Percentiles rank a stretch among this genome's conserved stretches.
These are phyloP conservation scores for Lecanicillium sp. DNA, from an alignment of 2,329 filamentous ascomycete species.

Conservation along the genomic window DNA sequence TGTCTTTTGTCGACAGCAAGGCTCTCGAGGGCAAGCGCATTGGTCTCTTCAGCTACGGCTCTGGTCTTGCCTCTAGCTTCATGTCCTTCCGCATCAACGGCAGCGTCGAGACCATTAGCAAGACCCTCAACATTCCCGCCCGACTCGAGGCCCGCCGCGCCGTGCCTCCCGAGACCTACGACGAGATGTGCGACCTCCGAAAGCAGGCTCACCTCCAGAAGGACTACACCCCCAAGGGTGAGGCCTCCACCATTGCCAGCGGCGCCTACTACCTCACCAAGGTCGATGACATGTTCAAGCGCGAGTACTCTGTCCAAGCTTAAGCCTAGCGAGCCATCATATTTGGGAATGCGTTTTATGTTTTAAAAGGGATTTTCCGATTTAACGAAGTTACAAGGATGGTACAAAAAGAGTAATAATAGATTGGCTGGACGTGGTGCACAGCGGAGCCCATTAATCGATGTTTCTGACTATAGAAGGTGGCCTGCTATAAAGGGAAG, in stretches of 20 bases:
- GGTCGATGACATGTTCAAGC: slow-evolving; percentile 81
- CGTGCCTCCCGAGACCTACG: slow-evolving; percentile 65
- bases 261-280: slow-evolving; percentile 73
- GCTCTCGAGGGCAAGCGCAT: slow-evolving; percentile 63
- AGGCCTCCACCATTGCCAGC: slow-evolving; percentile 53
- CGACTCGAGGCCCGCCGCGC: slow-evolving; percentile 57
- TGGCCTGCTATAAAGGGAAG: no score
- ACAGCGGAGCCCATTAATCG: no score
- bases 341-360: no score
- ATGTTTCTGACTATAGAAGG: no score
- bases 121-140: slow-evolving; percentile 61
- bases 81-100: slow-evolving; percentile 66
- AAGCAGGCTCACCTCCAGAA: slow-evolving; percentile 80
- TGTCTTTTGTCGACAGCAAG: slow-evolving; percentile 55
- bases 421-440: no score
- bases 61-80: slow-evolving; percentile 64
- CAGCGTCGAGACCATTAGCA: slow-evolving; percentile 58
- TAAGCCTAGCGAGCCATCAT: no score
- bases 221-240: slow-evolving; percentile 63
- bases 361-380: no score
- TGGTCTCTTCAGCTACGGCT: slow-evolving; percentile 72
- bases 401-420: no score
- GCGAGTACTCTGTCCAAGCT: slow-evolving; percentile 68
- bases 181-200: slow-evolving; percentile 73
- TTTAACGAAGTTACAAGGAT: no score